Evolutionary conservation across 345 rosid genomes (phyloP).

Genomic region (Citrus reticulata): DNA sequence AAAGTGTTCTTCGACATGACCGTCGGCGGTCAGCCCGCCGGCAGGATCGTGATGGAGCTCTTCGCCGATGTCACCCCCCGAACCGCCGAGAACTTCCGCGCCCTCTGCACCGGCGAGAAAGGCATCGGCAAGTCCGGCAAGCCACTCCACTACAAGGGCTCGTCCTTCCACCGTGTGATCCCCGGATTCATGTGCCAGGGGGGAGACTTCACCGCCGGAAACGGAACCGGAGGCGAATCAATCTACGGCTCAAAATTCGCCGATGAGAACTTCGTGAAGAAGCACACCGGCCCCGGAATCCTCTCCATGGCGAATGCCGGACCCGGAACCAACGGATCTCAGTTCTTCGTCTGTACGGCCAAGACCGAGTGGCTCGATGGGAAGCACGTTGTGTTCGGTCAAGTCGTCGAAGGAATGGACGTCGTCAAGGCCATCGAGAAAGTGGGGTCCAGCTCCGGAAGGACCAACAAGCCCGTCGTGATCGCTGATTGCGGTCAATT

Average conservation of each 20-base stretch:
- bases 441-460: conserved; percentile 60
- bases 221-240: conserved; percentile 84
- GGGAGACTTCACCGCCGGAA: conserved; percentile 76
- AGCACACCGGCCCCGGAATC: conserved; percentile 71
- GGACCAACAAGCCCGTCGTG: conserved; percentile 47
- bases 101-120: conserved; percentile 82
- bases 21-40: conserved; percentile 42
- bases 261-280: conserved; percentile 74
- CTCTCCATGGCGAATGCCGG: conserved; percentile 86
- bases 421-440: conserved; percentile 59
- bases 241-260: conserved; percentile 68
- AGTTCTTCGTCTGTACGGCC: conserved; percentile 66
- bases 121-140: conserved; percentile 53
- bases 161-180: conserved; percentile 73
- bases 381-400: conserved; percentile 82
- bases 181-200: conserved; percentile 88
- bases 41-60: conserved; percentile 67
- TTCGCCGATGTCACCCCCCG: conserved; percentile 48
- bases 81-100: conserved; percentile 87
- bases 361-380: conserved; percentile 77
- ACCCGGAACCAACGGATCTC: conserved; percentile 66
- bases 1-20: conserved; percentile 63
- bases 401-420: conserved; percentile 61
- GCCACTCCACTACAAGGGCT: conserved; percentile 85
- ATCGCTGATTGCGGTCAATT: conserved; percentile 70